Conservation (phyloP, 192 early-diverging fungal genomes). For the Umbelopsis sp. region DNA sequence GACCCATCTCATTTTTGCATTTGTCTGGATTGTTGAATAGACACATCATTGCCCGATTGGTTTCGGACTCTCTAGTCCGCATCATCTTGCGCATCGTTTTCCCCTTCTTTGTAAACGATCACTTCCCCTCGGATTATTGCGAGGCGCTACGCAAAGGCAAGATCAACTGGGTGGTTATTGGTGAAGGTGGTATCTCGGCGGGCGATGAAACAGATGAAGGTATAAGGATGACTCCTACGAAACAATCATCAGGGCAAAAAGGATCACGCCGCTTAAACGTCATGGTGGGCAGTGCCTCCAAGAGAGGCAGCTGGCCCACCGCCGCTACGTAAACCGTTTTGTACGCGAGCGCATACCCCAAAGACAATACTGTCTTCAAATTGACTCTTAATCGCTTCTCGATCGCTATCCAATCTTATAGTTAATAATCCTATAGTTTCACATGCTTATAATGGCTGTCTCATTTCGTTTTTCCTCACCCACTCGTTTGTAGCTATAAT, state of each 20-base stretch:
- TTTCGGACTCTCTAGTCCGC: slow-evolving; percentile 46
- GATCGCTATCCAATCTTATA: no score
- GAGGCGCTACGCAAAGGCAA: slow-evolving; percentile 48
- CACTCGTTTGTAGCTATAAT: no score
- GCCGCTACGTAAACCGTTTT: no score
- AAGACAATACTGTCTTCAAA: no score
- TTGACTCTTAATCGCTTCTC: no score
- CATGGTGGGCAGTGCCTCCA: background rate
- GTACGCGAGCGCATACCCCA: no score
- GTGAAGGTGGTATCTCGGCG: slow-evolving; percentile 25
- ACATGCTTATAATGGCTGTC: no score
- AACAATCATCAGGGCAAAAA: background rate
- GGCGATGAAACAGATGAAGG: slow-evolving; percentile 16
- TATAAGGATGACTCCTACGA: background rate
- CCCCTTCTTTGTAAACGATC: slow-evolving; percentile 59
- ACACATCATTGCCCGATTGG: slow-evolving; percentile 46
- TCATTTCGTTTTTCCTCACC: no score
- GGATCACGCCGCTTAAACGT: background rate
- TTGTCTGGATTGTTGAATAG: slow-evolving; percentile 54
- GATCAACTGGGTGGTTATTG: slow-evolving; percentile 47
- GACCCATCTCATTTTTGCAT: slow-evolving; percentile 56
- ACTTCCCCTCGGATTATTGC: slow-evolving; percentile 57
- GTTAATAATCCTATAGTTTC: no score
- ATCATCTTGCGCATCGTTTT: slow-evolving; percentile 48
- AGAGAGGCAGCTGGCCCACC: background rate